phyloP scores from a whole-genome alignment of 2,329 filamentous ascomycete species.

The Aspergillus sojae region DNA sequence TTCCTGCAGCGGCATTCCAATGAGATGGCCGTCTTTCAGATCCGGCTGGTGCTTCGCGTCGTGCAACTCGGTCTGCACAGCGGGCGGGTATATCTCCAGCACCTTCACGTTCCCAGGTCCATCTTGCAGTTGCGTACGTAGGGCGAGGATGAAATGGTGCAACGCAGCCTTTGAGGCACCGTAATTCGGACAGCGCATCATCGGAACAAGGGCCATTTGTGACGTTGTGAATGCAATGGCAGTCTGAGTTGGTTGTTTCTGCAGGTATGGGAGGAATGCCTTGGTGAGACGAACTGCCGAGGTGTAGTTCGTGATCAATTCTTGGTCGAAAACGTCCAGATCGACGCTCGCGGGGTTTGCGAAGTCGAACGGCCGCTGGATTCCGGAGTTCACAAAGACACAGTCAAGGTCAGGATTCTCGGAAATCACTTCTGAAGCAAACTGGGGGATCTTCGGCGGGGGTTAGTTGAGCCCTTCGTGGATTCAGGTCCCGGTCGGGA shows the following conservation, averaged over 20 bases:
- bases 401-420: constrained; percentile 56
- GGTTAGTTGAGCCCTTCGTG: not conserved
- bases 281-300: constrained; percentile 53
- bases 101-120: constrained; percentile 51
- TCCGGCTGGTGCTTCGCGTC: constrained; percentile 59
- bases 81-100: constrained; percentile 59
- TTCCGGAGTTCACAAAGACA: constrained; percentile 57
- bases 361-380: constrained; percentile 55
- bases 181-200: constrained; percentile 54
- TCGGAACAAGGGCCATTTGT: constrained; percentile 53
- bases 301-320: constrained; percentile 56
- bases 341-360: constrained; percentile 52
- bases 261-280: constrained; percentile 54
- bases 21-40: constrained; percentile 50
- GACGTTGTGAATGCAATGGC: constrained; percentile 54
- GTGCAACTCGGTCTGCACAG: constrained; percentile 60
- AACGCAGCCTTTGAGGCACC: constrained; percentile 59
- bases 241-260: constrained; percentile 47
- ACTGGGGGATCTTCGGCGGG: constrained; percentile 19
- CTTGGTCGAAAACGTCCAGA: constrained; percentile 45
- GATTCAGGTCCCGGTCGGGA: not conserved
- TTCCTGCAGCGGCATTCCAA: constrained; percentile 58
- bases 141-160: constrained; percentile 55
- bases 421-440: constrained; percentile 32
- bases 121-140: constrained; percentile 53